Evolutionary conservation across 345 rosid species (phyloP).

Genomic region (Sapria himalayana): DNA sequence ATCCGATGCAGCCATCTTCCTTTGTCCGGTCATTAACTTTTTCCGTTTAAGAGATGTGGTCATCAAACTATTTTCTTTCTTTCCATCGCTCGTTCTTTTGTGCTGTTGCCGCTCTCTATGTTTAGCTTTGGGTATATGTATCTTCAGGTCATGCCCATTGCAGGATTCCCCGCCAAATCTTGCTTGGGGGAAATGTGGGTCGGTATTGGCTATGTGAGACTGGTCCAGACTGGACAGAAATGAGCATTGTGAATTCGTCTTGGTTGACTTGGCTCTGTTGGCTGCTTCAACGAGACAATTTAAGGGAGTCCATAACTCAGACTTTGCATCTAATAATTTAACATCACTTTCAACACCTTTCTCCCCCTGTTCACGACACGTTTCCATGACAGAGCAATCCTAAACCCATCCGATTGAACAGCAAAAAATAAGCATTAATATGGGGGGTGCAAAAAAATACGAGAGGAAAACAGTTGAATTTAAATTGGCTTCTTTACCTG

Average conservation of each 20-base stretch:
- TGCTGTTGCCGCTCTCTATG: conserved; percentile 32
- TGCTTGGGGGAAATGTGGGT: conserved; percentile 16
- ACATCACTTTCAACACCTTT: conserved; percentile 20
- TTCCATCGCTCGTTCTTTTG: conserved; percentile 27
- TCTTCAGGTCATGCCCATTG: conserved; percentile 12
- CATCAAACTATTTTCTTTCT: conserved; percentile 22
- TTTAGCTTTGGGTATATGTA: conserved; percentile 22
- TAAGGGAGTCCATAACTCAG: conserved; percentile 75
- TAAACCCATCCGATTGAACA: conserved; percentile 13
- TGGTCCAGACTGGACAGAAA: conserved; percentile 17
- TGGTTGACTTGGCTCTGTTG: conserved; percentile 57
- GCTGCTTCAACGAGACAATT: conserved; percentile 89
- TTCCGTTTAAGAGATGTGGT: conserved; percentile 34
- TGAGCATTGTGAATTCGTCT: conserved; percentile 31
- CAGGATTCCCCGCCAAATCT: conserved; percentile 15
- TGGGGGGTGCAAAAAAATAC: neutral
- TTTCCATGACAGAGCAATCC: conserved; percentile 41
- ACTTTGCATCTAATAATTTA: conserved; percentile 42
- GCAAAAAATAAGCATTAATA: conserved; percentile 3
- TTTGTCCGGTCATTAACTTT: conserved; percentile 40
- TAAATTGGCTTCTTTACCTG: conserved; percentile 29
- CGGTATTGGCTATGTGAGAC: conserved; percentile 19
- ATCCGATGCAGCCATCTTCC: conserved; percentile 25
- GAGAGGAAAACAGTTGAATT: conserved; percentile 1
- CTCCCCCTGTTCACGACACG: conserved; percentile 14